Evolutionary conservation across 441 rosid species (phyloP).

Genomic region (Gossypium schwendimanii): DNA sequence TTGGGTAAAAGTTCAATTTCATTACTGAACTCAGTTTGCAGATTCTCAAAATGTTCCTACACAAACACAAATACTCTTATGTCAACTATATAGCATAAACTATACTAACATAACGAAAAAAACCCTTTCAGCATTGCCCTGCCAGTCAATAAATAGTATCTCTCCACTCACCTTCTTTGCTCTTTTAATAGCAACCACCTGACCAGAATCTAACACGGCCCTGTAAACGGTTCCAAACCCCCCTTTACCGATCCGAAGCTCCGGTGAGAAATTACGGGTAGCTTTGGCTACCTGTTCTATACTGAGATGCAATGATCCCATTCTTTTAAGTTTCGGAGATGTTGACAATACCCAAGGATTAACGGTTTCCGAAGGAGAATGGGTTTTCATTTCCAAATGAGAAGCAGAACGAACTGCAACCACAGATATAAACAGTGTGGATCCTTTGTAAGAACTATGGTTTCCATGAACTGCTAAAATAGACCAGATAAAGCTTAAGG

Average conservation of each 20-base stretch:
- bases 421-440: constrained; percentile 14
- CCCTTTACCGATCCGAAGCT: constrained; percentile 68
- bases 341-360: constrained; percentile 75
- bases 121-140: too few relatives aligned
- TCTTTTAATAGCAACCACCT: constrained; percentile 84
- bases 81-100: constrained; percentile 12
- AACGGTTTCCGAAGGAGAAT: constrained; percentile 47
- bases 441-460: not conserved
- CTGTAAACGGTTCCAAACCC: constrained; percentile 85
- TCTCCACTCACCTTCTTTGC: constrained; percentile 73
- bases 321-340: constrained; percentile 61
- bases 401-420: constrained; percentile 59
- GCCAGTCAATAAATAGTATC: not conserved
- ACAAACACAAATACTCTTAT: constrained; percentile 8
- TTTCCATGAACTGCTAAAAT: not conserved
- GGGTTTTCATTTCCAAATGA: constrained; percentile 33
- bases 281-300: constrained; percentile 56
- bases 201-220: constrained; percentile 62
- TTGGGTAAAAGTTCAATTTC: constrained; percentile 89
- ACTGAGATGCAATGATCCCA: constrained; percentile 56
- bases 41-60: constrained; percentile 66
- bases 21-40: constrained; percentile 73
- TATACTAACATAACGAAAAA: too few relatives aligned
- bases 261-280: constrained; percentile 63
- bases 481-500: constrained; percentile 1